These are phyloP conservation scores for Oleoguttula mirabilis DNA, from an alignment of 495 filamentous ascomycete genomes.

Conservation along the genomic window DNA sequence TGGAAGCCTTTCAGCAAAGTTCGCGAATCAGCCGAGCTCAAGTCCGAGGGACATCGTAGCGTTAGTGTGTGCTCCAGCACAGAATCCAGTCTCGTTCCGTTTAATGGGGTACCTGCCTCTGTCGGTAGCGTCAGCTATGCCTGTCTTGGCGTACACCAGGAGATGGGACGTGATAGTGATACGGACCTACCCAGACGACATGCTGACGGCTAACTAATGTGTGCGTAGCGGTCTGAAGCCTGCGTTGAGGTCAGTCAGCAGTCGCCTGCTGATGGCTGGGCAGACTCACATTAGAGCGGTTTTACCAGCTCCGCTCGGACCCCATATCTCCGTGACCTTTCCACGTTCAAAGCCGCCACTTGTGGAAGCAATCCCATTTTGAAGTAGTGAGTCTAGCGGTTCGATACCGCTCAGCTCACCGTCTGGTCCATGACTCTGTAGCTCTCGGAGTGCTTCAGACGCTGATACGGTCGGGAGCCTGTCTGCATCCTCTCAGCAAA, in stretches of 20 bases:
- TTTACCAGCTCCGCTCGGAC: conserved; percentile 81
- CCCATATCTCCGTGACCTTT: conserved; percentile 78
- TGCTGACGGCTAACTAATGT: neutral
- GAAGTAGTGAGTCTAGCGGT: conserved; percentile 35
- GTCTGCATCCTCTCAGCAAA: conserved; percentile 43
- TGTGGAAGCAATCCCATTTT: conserved; percentile 5
- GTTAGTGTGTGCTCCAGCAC: too few species aligned
- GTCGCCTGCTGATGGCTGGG: too few species aligned
- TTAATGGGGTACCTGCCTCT: too few species aligned
- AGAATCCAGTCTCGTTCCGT: too few species aligned
- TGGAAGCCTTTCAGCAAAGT: too few species aligned
- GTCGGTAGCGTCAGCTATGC: too few species aligned
- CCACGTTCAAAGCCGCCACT: conserved; percentile 54
- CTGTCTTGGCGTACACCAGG: too few species aligned
- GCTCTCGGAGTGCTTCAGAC: conserved; percentile 63
- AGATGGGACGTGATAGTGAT: neutral
- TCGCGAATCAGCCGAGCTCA: too few species aligned
- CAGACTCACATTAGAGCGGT: conserved; percentile 61
- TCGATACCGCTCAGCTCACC: conserved; percentile 55
- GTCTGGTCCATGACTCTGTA: conserved; percentile 37
- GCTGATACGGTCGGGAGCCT: conserved; percentile 81
- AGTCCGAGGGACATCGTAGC: too few species aligned
- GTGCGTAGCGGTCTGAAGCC: conserved; percentile 1
- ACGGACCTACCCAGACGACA: conserved; percentile 6
- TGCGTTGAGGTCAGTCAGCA: neutral